Percentiles rank a stretch among this genome's conserved stretches.
phyloP scores from a whole-genome alignment of 75 land plant genomes.

The Ceratopteris richardii region DNA sequence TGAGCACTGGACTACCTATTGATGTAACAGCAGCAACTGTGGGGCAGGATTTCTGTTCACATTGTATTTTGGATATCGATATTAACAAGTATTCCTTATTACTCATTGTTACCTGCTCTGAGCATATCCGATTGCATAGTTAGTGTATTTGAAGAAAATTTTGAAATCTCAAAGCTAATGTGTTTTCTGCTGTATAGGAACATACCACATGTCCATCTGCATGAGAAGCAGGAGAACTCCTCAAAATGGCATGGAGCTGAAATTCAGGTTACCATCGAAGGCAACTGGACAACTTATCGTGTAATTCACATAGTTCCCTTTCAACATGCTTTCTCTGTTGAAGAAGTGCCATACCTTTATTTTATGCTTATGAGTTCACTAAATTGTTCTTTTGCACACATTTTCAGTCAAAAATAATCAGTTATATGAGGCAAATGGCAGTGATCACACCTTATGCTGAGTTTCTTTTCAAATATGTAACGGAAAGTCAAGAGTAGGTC shows the following conservation, averaged over 20 bases:
- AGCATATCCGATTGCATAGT: background rate
- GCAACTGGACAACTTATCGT: conserved; percentile 98
- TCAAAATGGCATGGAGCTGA: conserved; percentile 95
- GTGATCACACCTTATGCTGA: conserved; percentile 98
- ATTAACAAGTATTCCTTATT: conserved; percentile 63
- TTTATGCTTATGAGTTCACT: too few relatives aligned
- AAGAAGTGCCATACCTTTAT: background rate
- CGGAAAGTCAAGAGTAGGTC: conserved; percentile 73
- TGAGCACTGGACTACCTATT: conserved; percentile 97
- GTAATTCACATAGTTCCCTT: conserved; percentile 29
- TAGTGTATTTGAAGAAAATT: background rate
- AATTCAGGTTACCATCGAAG: conserved; percentile 97
- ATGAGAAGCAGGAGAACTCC: conserved; percentile 77
- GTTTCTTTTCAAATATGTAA: conserved; percentile 78
- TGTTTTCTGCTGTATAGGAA: conserved; percentile 37
- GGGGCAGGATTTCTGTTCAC: conserved; percentile 62
- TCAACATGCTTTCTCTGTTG: background rate
- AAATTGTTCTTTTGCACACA: too few relatives aligned
- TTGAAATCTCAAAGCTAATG: background rate
- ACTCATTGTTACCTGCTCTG: background rate
- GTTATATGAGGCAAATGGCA: conserved; percentile 99
- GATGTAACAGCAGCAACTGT: conserved; percentile 69
- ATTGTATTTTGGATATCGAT: conserved; percentile 87
- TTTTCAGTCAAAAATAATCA: conserved; percentile 86
- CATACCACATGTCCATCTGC: conserved; percentile 81